Evolutionary conservation across 2,329 filamentous ascomycete genomes (phyloP).

Genomic region (Neophaeococcomyces aloes): DNA sequence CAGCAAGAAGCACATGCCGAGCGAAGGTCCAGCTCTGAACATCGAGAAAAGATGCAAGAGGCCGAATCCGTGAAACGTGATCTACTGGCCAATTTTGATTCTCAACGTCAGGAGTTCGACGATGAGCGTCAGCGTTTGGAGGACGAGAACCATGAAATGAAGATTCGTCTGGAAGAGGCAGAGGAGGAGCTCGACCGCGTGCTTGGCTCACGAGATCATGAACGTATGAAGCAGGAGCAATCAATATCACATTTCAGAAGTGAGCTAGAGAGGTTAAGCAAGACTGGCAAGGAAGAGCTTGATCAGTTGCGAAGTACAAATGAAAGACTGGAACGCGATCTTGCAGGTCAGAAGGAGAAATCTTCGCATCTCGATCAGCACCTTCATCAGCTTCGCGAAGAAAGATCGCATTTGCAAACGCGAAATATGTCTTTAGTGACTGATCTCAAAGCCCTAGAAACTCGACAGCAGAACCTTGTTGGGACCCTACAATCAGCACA

Average conservation of each 20-base stretch:
- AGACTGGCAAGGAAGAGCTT: constrained; percentile 33
- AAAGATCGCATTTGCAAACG: constrained; percentile 27
- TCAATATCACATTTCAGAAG: constrained; percentile 57
- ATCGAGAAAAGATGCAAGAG: constrained; percentile 57
- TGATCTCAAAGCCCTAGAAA: constrained; percentile 42
- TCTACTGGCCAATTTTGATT: constrained; percentile 87
- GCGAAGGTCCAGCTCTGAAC: constrained; percentile 47
- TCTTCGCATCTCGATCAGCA: constrained; percentile 50
- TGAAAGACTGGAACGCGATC: constrained; percentile 51
- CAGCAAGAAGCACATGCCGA: constrained; percentile 58
- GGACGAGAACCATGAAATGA: constrained; percentile 65
- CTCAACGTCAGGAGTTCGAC: constrained; percentile 77
- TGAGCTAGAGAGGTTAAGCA: constrained; percentile 48
- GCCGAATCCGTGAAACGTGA: constrained; percentile 87
- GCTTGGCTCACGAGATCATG: constrained; percentile 71
- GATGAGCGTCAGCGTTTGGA: constrained; percentile 76
- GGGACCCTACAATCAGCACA: constrained; percentile 50
- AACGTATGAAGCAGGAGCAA: constrained; percentile 60
- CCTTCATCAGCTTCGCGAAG: constrained; percentile 46
- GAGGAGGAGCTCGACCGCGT: constrained; percentile 87
- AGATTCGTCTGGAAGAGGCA: constrained; percentile 68
- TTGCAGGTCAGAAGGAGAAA: constrained; percentile 49
- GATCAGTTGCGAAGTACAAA: constrained; percentile 35
- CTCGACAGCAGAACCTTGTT: constrained; percentile 43
- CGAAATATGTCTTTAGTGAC: constrained; percentile 41